phyloP scores from a whole-genome alignment of 2,329 filamentous ascomycete genomes.

The Nothophoma quercina region DNA sequence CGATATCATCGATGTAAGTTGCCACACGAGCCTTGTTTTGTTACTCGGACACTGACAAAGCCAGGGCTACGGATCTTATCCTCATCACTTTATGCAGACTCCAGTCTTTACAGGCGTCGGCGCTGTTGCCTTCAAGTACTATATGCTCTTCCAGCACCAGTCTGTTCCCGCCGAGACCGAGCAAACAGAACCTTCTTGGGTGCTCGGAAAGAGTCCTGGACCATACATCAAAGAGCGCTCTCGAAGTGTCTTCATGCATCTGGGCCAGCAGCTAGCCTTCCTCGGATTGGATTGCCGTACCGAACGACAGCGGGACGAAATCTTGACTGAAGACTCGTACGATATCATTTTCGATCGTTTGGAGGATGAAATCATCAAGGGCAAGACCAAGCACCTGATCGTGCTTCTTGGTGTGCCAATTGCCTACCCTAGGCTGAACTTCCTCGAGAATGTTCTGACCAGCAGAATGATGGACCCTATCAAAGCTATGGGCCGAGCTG shows the following conservation, averaged over 20 bases:
- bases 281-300: slow-evolving; percentile 91
- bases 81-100: slow-evolving; percentile 88
- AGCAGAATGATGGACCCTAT: slow-evolving; percentile 86
- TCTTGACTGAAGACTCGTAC: slow-evolving; percentile 82
- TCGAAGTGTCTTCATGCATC: slow-evolving; percentile 82
- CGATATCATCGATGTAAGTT: slow-evolving; percentile 59
- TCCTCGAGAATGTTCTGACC: slow-evolving; percentile 74
- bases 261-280: slow-evolving; percentile 81
- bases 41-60: slow-evolving; percentile 59
- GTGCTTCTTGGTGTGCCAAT: slow-evolving; percentile 79
- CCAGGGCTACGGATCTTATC: slow-evolving; percentile 89
- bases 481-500: slow-evolving; percentile 84
- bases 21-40: slow-evolving; percentile 39
- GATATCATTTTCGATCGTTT: slow-evolving; percentile 86
- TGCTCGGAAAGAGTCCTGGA: slow-evolving; percentile 79
- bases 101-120: slow-evolving; percentile 90
- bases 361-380: slow-evolving; percentile 79
- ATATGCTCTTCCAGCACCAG: slow-evolving; percentile 98
- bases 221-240: slow-evolving; percentile 90
- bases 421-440: slow-evolving; percentile 58
- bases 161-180: slow-evolving; percentile 83
- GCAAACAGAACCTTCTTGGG: slow-evolving; percentile 87
- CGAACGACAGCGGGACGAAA: slow-evolving; percentile 83
- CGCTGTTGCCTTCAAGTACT: slow-evolving; percentile 95
- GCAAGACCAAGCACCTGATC: slow-evolving; percentile 87